Base-by-base conservation (phyloP, 345 rosid species). In the Garcia nutans region DNA sequence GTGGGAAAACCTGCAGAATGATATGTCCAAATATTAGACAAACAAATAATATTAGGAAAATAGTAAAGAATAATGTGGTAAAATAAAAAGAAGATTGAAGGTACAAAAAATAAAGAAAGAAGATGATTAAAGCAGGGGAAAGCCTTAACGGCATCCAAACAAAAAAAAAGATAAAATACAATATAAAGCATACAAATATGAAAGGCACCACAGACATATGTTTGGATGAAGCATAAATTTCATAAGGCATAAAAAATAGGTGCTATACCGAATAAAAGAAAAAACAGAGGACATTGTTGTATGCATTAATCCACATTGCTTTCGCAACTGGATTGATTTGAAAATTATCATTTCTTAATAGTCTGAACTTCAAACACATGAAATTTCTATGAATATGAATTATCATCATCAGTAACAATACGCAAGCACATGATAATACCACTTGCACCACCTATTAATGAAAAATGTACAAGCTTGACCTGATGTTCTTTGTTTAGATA, bases 1-100 rank as follows among this genome's bases (percentile, higher is more conserved):
- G 99, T 64, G 99, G 98, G 47, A 96, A 87, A 84, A 96, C 96
- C 98, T 96, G 84, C 75, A 84, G 22, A 70, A 75, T 44, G 41
- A 45, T 28, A 28, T 23, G 9, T 54, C 58, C 58, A 17, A 17
- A 16, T 16, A 54, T 54, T 54, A 54, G 58, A 54, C 22, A 54
- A 54, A 54, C 0, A 54, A 54, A 50, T 2, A 13, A 50, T 1
- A 50, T 13, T 15, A 54, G 8, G 19, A 17, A 17, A 16, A 54
- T 12, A 11, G 55, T 11, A 3, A 50, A 50, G 55, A 10, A 50
- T 50, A 12, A 50, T 3, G 55, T 1, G 10, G 26, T n/a, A 19
- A 65, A 65, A n/a, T 0, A 28, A 47, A 13, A 50, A 28, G 24
- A 26, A 31, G 13, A 11, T 11, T 10, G 3, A 9, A 8, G 50